Evolutionary conservation across 2,329 filamentous ascomycete species (phyloP), one percentile per base, ranked within the genome.

Genomic region (Tolypocladium endophyticum): DNA sequence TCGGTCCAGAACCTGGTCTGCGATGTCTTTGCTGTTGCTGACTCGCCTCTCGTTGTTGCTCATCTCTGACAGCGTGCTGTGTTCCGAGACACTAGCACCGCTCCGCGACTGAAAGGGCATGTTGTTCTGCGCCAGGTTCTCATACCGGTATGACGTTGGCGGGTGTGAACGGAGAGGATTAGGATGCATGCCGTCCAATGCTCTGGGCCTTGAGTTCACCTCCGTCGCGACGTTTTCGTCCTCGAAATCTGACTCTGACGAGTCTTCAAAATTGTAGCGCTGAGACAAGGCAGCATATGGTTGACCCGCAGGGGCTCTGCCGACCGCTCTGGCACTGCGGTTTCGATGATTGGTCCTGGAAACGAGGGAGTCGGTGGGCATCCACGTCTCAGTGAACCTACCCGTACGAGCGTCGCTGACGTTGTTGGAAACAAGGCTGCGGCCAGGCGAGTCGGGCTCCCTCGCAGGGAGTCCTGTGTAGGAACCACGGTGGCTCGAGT

Each of bases 131-230:
- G 35, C 14, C 3, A 4, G 25, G 41, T 14, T 25, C n/a, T 50
- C 18, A 12, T 7, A 25, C 23, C 20, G 18, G 43, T 36, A 25
- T 33, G 30, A 50, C 23, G 63, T 57, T 14, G 64, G 59, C 36
- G 82, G 83, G 67, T 86, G 79, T 16, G 78, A 76, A 41, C 78
- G 74, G 41, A 86, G 72, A 1, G 83, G 82, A 64, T 85, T 80
- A 5, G 81, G 81, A 60, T 79, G 78, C 47, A 69, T 67, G 12
- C 61, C 66, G 38, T 62, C 63, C 3, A 62, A 50, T 3, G 67
- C 53, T 38, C 68, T 65, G 12, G 70, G 30, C 50, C 30, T 35
- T 12, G 28, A 14, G 11, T 11, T 11, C 30, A n/a, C 50, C 18
- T 68, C 64, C 53, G 64, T 62, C 12, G 67, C 61, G 33, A 69